Base-by-base conservation (phyloP, 2,329 filamentous ascomycete species). In the Sarocladium oryzae region DNA sequence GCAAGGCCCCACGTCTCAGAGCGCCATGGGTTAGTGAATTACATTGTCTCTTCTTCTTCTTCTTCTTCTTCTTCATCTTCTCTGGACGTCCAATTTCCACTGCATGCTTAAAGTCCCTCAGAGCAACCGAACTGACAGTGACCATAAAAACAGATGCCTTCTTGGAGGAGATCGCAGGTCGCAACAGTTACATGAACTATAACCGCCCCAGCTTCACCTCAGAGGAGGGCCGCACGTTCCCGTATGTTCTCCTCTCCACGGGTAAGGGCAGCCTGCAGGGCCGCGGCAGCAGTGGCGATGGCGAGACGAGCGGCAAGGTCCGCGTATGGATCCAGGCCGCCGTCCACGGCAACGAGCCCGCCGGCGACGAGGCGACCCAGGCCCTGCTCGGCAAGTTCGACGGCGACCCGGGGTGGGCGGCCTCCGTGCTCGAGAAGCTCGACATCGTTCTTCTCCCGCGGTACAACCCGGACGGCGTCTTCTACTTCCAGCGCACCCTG, bases 401-500 rank as follows among this genome's bases (percentile, higher is more conserved):
- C 16, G 58, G 55, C 23, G 55, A 66, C 2, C 49, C 57, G 0
- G 56, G 58, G 9, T 66, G 64, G 64, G 63, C 64, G 0, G 32
- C 54, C 0, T 58, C 56, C 2, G 36, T 66, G 0, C 60, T 66
- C 1, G 53, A 59, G 15, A 58, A 62, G 2, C 52, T 62, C 1
- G 64, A 66, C 5, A 58, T 66, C 1, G 45, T 66, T 10, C 40
- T 66, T 11, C 36, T 66, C 5, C 64, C 63, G 0, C 57, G 64
- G 0, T 66, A 66, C 21, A 66, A 66, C 26, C 62, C 63, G 0
- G 64, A 66, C n/a, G 64, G 64, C 1, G 60, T 65, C 2, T 61
- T 56, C 20, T 66, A 66, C 51, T 66, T 66, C 52, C 64, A 66
- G 55, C 60, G 64, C 2, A 54, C 51, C 0, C 50, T 66, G 1